Conservation (phyloP, 108 stramenopile genomes). For the Bacterosira constricta region DNA sequence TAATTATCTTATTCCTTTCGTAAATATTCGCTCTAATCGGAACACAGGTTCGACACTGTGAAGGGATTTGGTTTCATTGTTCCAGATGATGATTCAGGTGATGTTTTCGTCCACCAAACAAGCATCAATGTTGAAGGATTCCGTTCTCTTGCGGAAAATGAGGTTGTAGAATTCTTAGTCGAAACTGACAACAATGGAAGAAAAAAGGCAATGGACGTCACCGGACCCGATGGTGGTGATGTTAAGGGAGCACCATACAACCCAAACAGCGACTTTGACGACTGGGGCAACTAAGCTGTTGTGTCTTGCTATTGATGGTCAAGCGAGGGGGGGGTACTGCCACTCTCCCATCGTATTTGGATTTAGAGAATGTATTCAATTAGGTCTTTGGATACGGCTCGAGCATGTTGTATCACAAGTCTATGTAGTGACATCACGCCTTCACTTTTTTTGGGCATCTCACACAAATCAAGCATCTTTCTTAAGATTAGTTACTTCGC, state of each 20-base stretch:
- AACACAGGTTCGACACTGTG: slow-evolving; percentile 51
- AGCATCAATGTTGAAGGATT: slow-evolving; percentile 59
- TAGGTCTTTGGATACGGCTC: not conserved
- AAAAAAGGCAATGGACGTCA: slow-evolving; percentile 78
- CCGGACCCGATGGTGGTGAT: slow-evolving; percentile 87
- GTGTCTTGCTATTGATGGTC: not conserved
- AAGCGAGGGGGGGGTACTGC: not conserved
- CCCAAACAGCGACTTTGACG: slow-evolving; percentile 32
- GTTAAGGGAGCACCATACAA: slow-evolving; percentile 74
- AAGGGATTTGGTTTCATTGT: slow-evolving; percentile 71
- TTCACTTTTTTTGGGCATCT: too few species aligned
- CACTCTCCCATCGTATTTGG: not conserved
- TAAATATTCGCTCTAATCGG: too few species aligned
- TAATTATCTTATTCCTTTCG: too few species aligned
- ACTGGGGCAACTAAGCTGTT: slow-evolving; percentile 25
- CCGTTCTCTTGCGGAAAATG: slow-evolving; percentile 59
- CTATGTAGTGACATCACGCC: too few species aligned
- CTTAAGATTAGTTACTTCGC: not conserved
- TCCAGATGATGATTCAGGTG: slow-evolving; percentile 51
- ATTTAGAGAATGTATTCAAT: not conserved
- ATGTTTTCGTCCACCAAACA: slow-evolving; percentile 70
- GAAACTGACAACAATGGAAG: slow-evolving; percentile 42
- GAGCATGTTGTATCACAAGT: not conserved
- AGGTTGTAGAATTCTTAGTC: slow-evolving; percentile 42
- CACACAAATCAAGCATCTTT: not conserved